Percentiles rank a stretch among this genome's conserved stretches.
phyloP scores from a whole-genome alignment of 495 filamentous ascomycete species.

The Aspergillus bridgeri region DNA sequence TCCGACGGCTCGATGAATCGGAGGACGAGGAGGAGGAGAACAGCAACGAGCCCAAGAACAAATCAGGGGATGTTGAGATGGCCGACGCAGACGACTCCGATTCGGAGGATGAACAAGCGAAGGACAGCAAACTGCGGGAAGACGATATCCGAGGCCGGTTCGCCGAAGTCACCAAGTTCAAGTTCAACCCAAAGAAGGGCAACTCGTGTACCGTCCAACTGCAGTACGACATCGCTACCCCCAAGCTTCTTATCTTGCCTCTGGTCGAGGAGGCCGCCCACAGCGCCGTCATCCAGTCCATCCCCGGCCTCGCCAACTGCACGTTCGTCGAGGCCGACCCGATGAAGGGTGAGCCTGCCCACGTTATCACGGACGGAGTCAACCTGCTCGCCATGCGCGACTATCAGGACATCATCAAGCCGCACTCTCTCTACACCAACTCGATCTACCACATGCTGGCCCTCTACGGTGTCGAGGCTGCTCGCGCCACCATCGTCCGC shows the following conservation, averaged over 20 bases:
- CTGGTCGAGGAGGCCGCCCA: conserved; percentile 76
- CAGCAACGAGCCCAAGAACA: conserved; percentile 26
- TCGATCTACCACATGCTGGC: conserved; percentile 80
- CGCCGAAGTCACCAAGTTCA: conserved; percentile 66
- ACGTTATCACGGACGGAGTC: conserved; percentile 77
- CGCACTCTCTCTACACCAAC: conserved; percentile 85
- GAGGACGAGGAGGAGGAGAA: conserved; percentile 40
- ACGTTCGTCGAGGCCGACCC: conserved; percentile 65
- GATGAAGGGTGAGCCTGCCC: conserved; percentile 48
- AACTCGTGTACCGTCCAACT: conserved; percentile 75
- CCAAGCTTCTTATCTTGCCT: conserved; percentile 90
- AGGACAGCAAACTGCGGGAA: conserved; percentile 53
- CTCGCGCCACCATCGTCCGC: conserved; percentile 75
- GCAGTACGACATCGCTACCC: conserved; percentile 74
- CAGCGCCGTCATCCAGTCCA: conserved; percentile 80
- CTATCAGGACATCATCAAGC: conserved; percentile 80
- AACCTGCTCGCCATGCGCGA: conserved; percentile 89
- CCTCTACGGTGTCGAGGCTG: conserved; percentile 91
- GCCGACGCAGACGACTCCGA: conserved; percentile 33
- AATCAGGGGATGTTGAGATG: conserved; percentile 29
- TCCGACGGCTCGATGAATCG: conserved; percentile 38
- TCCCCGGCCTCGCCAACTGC: conserved; percentile 68
- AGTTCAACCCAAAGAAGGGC: conserved; percentile 72
- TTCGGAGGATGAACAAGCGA: conserved; percentile 38
- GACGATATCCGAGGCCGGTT: conserved; percentile 62